Percentiles rank a stretch among this genome's conserved stretches.
Conservation (phyloP, 164 flowering plant species). For the Stephania japonica region DNA sequence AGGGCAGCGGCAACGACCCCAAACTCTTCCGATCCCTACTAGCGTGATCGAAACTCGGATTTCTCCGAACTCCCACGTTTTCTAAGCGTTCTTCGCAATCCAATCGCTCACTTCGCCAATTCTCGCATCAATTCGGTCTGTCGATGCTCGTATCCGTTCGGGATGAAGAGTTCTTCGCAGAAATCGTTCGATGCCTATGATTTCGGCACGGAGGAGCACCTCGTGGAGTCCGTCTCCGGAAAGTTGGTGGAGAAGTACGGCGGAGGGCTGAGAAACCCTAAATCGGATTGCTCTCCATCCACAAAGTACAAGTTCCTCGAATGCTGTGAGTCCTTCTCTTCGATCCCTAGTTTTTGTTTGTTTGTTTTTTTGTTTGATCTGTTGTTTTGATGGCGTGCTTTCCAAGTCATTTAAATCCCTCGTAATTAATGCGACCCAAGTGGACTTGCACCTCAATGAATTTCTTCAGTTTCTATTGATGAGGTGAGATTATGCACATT, state of each 20-base stretch:
- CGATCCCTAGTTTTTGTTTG: conserved; percentile 8
- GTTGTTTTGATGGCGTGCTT: neutral
- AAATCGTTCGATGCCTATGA: conserved; percentile 17
- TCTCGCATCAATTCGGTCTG: neutral
- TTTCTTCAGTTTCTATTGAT: neutral
- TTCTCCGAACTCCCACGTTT: neutral
- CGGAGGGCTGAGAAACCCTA: conserved; percentile 13
- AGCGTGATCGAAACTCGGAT: neutral
- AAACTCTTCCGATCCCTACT: neutral
- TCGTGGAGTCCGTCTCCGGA: conserved; percentile 10
- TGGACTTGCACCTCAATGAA: too few relatives aligned
- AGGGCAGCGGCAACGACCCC: neutral
- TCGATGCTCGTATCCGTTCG: neutral
- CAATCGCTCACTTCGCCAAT: neutral
- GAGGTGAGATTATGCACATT: too few relatives aligned
- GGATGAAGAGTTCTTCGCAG: conserved; percentile 16
- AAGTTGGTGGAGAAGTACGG: neutral
- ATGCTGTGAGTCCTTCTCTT: conserved; percentile 17
- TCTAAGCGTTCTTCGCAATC: neutral
- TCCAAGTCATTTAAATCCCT: neutral
- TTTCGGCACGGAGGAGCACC: conserved; percentile 21
- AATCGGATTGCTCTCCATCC: neutral
- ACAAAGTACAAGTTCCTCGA: conserved; percentile 16
- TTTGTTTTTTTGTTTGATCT: neutral
- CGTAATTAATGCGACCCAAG: neutral